Base-by-base conservation (phyloP, 495 filamentous ascomycete genomes). In the Penicillium samsonianum region DNA sequence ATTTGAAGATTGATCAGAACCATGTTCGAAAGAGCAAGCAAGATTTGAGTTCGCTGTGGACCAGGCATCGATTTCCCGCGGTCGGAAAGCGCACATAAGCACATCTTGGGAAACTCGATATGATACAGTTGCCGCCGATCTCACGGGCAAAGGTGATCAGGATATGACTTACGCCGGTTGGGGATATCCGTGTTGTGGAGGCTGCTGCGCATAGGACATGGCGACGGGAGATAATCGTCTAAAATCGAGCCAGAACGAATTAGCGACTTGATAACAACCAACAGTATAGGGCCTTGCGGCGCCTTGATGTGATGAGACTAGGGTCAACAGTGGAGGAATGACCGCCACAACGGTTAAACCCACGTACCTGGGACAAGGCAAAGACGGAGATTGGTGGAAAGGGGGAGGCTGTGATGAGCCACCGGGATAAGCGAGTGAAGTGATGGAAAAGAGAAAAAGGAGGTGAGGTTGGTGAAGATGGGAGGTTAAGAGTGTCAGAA, bases 181-280 rank as follows among this genome's bases (percentile, higher is more conserved):
- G 11, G 30, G 25, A 43, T 58, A 46, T 17, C 38, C 20, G n/a
- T n/a, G n/a, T 14, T n/a, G 30, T 10, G 30, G 35, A 16, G 35
- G 35, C 16, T 38, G 35, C 20, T 47, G 57, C n/a, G 66, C 70
- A 31, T 71, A 67, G 45, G 76, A 76, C 54, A 83, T 83, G 7
- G 4, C 63, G 66, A 22, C 46, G 26, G 2, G 30, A 20, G 7
- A 12, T 43, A 38, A 8, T 17, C 16, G 1, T 41, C 57, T 65
- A n/a, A 10, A 50, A 31, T 12, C n/a, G 16, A 16, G 2, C 30
- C 1, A 42, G 25, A 43, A 54, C 22, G 17, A 47, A 48, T 65
- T 46, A 65, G 60, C 35, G 37, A 50, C 14, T 2, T 20, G 48
- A 22, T 46, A 31, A 51, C 30, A 28, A 28, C 6, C 19, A 52